Base-by-base conservation (phyloP, 2,329 filamentous ascomycete genomes). In the Arthrobotrys musiformis region DNA sequence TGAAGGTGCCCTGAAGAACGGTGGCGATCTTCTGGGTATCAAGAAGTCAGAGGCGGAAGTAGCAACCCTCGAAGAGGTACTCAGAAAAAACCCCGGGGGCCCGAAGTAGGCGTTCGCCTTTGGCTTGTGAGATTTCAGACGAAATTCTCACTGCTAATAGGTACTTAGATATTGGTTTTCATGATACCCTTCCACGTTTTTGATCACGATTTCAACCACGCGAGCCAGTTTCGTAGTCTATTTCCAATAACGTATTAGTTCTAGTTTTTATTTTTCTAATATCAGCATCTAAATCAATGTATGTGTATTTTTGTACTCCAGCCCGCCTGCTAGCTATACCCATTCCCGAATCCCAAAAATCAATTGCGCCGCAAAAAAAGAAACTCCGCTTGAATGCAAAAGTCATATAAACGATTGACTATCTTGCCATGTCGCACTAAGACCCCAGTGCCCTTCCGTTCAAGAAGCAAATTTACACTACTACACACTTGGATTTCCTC, bases 1-100 rank as follows among this genome's bases (percentile, higher is more conserved):
- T 4, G 84, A 87, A 75, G 90, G 90, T 9, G 89, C 89, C 81
- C 86, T 91, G 56, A 86, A 88, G 75, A 89, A 90, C 81, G 89
- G 89, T 9, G 66, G 73, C n/a, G 73, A 77, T 30, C 42, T 77
- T 30, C 54, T 75, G 7, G 70, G 70, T 52, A 66, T 68, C n/a
- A 82, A 5, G 80, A 83, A 66, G 81, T 82, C 8, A 79, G 81
- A 30, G 82, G 83, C 54, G 81, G 82, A 15, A 81, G 83, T 58
- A 79, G 81, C 8, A 5, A 60, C 63, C 4, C 63, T 75, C 19
- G 81, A 83, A 37, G 80, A 84, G 70, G 81, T 82, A 52, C 84
- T 84, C 44, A 82, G 84, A 54, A 84, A 82, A 73, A 83, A 85
- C 61, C 81, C 83, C 46, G 66, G 54, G 6, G 42, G 33, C 46